Base-by-base conservation (phyloP, 306 rosid species). In the Luffa aegyptiaca region DNA sequence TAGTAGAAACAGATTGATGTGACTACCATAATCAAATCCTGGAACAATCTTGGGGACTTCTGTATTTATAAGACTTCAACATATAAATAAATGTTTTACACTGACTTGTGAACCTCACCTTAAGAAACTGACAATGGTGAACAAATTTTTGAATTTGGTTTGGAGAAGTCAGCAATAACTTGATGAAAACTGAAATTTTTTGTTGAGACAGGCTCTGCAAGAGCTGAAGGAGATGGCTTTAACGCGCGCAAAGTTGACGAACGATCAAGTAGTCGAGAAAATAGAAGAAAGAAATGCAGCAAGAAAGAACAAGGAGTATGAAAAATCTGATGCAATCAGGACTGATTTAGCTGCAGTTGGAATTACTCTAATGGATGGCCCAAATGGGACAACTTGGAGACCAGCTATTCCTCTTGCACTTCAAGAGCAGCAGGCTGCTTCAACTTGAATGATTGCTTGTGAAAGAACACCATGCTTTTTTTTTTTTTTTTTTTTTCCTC, bases 301-400 rank as follows among this genome's bases (percentile, higher is more conserved):
- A 37, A 93, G 99, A 85, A 78, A 74, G 72, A 85, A 91, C 39
- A 96, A 86, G 83, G 98, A 93, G 78, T 96, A 87, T 11, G 93
- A 90, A 73, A 93, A 88, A 84, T 96, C 99, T 6, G 98, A 93
- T 81, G 86, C 83, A 70, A 87, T 93, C 33, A 87, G 98, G 75
- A 93, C 86, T 79, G 94, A 87, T 70, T 84, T 96, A 84, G 94
- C 94, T 80, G 84, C 75, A 66, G 81, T 87, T 53, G 98, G 99
- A 61, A 93, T 96, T 75, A 82, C 93, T 81, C 93, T 91, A 11
- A 95, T 93, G 99, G 99, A 95, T 86, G 85, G 89, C 88, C 90
- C 97, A 42, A 82, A 86, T 65, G 97, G 97, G 44, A 95, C 99
- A 39, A 83, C 92, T 59, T 91, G 99, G 97, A 93, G 97, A 84